These are phyloP conservation scores for Debaryomyces castellii DNA, from an alignment of 805 yeast genomes.

Conservation along the genomic window DNA sequence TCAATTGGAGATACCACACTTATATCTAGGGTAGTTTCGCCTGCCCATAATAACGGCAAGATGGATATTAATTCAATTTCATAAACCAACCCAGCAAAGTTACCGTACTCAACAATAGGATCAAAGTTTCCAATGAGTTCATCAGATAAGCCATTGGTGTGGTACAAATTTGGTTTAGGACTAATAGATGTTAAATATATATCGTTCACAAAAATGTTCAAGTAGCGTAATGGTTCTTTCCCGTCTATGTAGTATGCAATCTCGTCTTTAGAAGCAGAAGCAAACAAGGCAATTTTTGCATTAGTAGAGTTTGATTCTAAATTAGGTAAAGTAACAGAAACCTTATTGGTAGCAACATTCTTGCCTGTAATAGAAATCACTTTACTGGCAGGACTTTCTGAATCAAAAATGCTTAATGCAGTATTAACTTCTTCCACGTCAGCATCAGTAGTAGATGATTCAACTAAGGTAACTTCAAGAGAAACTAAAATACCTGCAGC, in stretches of 20 bases:
- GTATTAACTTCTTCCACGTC: conserved; percentile 11
- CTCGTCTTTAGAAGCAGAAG: conserved; percentile 28
- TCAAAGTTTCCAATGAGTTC: conserved; percentile 15
- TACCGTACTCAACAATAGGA: conserved; percentile 27
- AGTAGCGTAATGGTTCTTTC: conserved; percentile 23
- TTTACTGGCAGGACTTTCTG: too few relatives aligned
- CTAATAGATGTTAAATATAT: conserved; percentile 19
- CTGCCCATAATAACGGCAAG: conserved; percentile 27
- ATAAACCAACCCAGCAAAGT: conserved; percentile 24
- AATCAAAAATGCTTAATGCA: background rate
- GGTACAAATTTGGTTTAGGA: conserved; percentile 29
- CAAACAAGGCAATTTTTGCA: conserved; percentile 24
- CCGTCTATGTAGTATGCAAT: conserved; percentile 15
- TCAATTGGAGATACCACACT: conserved; percentile 25
- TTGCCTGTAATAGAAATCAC: too few relatives aligned
- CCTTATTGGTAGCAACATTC: conserved; percentile 15
- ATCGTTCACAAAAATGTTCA: conserved; percentile 22
- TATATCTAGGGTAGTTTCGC: conserved; percentile 17
- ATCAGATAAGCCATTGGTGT: conserved; percentile 18
- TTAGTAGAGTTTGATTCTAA: conserved; percentile 18
- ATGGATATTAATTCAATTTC: conserved; percentile 24
- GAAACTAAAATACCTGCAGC: conserved; percentile 15
- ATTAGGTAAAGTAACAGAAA: conserved; percentile 19
- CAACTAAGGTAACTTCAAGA: conserved; percentile 18
- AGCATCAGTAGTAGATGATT: background rate